A percentile compares a stretch with the other conserved stretches of the same genome.
Evolutionary conservation across 805 yeast species (phyloP).

Genomic region (Diddensiella transvaalensis): DNA sequence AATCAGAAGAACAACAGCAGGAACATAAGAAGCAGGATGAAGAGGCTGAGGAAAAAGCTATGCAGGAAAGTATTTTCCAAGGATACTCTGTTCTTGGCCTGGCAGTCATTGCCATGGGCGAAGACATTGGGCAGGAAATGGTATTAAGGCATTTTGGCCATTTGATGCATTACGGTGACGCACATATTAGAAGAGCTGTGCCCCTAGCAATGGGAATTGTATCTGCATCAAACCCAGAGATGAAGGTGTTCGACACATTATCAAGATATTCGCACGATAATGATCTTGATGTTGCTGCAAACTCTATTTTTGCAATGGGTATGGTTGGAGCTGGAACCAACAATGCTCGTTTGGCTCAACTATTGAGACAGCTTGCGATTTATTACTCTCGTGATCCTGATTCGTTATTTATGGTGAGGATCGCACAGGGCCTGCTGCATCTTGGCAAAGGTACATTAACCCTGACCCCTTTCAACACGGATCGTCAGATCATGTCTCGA

Average conservation of each 20-base stretch:
- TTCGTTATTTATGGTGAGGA: conserved; percentile 84
- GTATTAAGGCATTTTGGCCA: conserved; percentile 95
- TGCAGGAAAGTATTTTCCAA: conserved; percentile 57
- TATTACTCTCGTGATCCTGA: conserved; percentile 90
- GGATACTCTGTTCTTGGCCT: conserved; percentile 93
- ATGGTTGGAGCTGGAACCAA: conserved; percentile 98
- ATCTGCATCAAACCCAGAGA: conserved; percentile 90
- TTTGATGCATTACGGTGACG: conserved; percentile 95
- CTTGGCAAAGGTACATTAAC: conserved; percentile 95
- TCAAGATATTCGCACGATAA: conserved; percentile 96
- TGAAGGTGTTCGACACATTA: conserved; percentile 93
- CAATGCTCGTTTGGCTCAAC: conserved; percentile 95
- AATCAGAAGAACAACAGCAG: conserved; percentile 23
- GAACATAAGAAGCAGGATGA: neutral
- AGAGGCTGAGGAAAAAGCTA: conserved; percentile 24
- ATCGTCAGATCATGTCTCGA: conserved; percentile 80
- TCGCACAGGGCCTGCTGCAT: conserved; percentile 93
- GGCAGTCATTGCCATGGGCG: conserved; percentile 95
- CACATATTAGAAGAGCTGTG: conserved; percentile 85
- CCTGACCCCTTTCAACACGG: conserved; percentile 83
- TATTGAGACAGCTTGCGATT: conserved; percentile 89
- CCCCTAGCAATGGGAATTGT: conserved; percentile 98
- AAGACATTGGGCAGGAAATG: conserved; percentile 97
- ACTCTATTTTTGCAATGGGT: conserved; percentile 96
- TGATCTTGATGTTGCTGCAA: conserved; percentile 89